Evolutionary conservation across 768 basidiomycete species (phyloP), one percentile per base, ranked within the genome.

Genomic region (Naganishia vaughanmartiniae): DNA sequence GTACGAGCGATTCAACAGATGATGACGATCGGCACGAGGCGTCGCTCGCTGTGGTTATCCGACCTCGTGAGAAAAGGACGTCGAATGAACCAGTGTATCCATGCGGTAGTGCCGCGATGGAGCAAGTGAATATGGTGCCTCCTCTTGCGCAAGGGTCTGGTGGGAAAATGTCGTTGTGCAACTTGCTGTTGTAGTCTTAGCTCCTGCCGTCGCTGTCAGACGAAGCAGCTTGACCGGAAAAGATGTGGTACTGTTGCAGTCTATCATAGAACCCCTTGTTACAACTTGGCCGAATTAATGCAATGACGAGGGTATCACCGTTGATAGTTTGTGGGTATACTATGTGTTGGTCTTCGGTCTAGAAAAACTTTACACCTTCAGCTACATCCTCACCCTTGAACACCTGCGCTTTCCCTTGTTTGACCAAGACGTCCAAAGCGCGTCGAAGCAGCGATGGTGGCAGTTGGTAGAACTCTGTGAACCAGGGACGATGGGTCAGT

Each of bases 341-440:
- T 17, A 58, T 34, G 36, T 30, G 33, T 24, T 72, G 42, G 17
- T 42, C 42, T 2, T 9, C 7, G 42, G 17, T 11, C 15, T 45
- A 82, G 28, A 82, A 75, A 30, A 83, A 83, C 74, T 83, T 78
- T 65, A 83, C 83, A 65, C 83, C 83, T 34, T 83, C 82, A 1
- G 73, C 72, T 28, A 77, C 83, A 1, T 78, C 80, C 17, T 80
- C 74, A 4, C 81, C 82, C 66, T 77, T 79, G 72, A 84, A 77
- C 17, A 83, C 73, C 72, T 83, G 82, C 55, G 83, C 83, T 70
- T 83, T 83, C 30, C 82, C 81, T 42, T 77, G 74, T 70, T 81
- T 82, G 58, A 79, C 76, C 21, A 84, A 77, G 4, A 78, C 67
- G 28, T 82, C 82, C 19, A 84, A 67, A 10, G 82, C 78, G 58